These are phyloP conservation scores for Pterocarpus macrocarpus DNA, from an alignment of 306 rosid genomes.

Conservation along the genomic window DNA sequence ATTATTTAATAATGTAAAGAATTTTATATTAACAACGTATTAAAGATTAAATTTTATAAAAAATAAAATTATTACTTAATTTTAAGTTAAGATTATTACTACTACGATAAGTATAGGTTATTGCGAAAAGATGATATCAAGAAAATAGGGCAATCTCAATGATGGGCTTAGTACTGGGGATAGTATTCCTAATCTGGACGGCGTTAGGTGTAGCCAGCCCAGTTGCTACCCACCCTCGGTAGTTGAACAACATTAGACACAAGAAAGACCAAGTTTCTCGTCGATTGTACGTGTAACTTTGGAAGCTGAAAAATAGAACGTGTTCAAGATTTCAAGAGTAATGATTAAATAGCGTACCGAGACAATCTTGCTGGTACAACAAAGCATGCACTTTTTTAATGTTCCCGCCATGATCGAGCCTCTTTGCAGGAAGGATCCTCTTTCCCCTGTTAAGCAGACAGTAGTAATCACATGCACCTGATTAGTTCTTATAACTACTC, in stretches of 20 bases:
- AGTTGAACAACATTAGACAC: not conserved
- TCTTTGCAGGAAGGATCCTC: not conserved
- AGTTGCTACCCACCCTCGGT: slow-evolving; percentile 20
- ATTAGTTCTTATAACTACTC: not conserved
- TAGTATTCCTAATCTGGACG: not conserved
- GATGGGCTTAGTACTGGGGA: not conserved
- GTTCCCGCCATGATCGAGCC: slow-evolving; percentile 40
- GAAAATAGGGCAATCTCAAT: not conserved
- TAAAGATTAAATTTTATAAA: too few species aligned
- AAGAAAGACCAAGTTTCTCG: not conserved
- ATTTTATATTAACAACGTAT: too few species aligned
- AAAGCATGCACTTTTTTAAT: slow-evolving; percentile 48
- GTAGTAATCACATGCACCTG: not conserved
- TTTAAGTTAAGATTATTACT: not conserved
- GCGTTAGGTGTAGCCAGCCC: slow-evolving; percentile 20
- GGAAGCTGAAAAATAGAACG: slow-evolving; percentile 5
- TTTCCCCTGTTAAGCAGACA: not conserved
- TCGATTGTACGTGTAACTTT: not conserved
- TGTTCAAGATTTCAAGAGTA: slow-evolving; percentile 8
- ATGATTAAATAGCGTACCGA: slow-evolving; percentile 37
- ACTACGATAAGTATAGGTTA: not conserved
- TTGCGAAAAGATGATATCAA: not conserved
- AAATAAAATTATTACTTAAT: too few species aligned
- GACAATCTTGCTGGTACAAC: slow-evolving; percentile 47
- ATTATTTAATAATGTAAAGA: too few species aligned